Evolutionary conservation across 2,329 filamentous ascomycete species (phyloP).

Genomic region (Penicillium sp.): DNA sequence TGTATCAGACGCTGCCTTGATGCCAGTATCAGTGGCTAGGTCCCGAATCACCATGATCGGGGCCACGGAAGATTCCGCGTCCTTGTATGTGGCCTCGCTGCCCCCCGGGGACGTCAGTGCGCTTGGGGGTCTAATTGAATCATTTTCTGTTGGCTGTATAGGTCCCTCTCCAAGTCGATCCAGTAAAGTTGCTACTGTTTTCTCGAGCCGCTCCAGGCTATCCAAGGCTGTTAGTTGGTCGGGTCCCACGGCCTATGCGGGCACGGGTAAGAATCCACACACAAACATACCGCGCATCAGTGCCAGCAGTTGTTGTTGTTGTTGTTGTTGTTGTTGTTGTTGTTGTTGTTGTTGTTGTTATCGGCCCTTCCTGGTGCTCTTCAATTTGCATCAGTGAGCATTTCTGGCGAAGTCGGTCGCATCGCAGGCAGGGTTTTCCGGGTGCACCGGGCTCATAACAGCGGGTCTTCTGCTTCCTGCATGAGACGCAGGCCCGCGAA

Average conservation of each 20-base stretch:
- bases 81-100: slow-evolving; percentile 11
- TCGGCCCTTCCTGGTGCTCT: slow-evolving; percentile 3
- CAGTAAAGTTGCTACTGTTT: slow-evolving; percentile 16
- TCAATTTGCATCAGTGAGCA: slow-evolving; percentile 32
- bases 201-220: slow-evolving; percentile 20
- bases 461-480: slow-evolving; percentile 44
- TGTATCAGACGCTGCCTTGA: slow-evolving; percentile 11
- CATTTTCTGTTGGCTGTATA: slow-evolving; percentile 3
- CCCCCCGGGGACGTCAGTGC: slow-evolving; percentile 13
- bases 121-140: slow-evolving; percentile 9
- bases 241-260: no score
- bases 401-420: slow-evolving; percentile 34
- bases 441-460: slow-evolving; percentile 37
- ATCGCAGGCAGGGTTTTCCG: slow-evolving; percentile 38
- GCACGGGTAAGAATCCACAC: no score
- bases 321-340: not conserved
- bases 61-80: slow-evolving; percentile 17
- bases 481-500: slow-evolving; percentile 38
- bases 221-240: no score
- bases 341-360: not conserved
- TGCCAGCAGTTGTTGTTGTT: slow-evolving; percentile 5
- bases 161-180: slow-evolving; percentile 19
- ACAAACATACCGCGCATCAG: slow-evolving; percentile 22
- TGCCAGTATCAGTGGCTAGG: slow-evolving; percentile 16
- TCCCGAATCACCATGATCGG: slow-evolving; percentile 23